These are phyloP conservation scores for Byssochlamys sp. DNA, from an alignment of 2,329 filamentous ascomycete species.

Conservation along the genomic window DNA sequence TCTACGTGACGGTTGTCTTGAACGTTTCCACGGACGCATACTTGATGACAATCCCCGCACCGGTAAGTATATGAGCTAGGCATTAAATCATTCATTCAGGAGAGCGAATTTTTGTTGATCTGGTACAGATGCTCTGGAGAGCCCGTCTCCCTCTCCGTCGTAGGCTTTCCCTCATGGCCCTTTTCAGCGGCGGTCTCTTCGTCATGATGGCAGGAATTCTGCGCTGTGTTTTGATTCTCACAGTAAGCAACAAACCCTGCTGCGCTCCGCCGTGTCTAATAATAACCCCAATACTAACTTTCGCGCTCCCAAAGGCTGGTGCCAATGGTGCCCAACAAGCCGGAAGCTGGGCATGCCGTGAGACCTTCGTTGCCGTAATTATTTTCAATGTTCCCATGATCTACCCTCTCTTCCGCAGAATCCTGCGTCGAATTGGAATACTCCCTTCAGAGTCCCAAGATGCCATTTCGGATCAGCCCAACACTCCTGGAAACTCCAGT, in stretches of 20 bases:
- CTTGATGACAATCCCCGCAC: conserved; percentile 46
- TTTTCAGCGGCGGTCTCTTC: conserved; percentile 49
- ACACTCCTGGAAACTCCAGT: conserved; percentile 9
- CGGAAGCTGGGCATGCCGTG: conserved; percentile 37
- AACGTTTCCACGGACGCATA: conserved; percentile 52
- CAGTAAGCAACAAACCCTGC: conserved; percentile 14
- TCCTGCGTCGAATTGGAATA: conserved; percentile 16
- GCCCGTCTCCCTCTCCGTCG: conserved; percentile 42
- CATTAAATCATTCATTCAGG: conserved; percentile 15
- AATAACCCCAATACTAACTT: not conserved
- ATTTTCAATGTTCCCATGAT: conserved; percentile 37
- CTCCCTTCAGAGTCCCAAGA: conserved; percentile 14
- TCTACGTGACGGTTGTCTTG: conserved; percentile 44
- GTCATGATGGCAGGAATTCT: conserved; percentile 48
- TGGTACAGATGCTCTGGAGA: conserved; percentile 43
- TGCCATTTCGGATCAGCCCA: conserved; percentile 15
- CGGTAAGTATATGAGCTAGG: not conserved
- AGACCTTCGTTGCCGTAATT: conserved; percentile 39
- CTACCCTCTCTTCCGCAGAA: conserved; percentile 25
- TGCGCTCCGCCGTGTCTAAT: not conserved
- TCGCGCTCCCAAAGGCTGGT: conserved; percentile 16
- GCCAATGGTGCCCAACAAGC: conserved; percentile 32
- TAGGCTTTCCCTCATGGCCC: conserved; percentile 44
- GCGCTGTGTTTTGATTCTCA: conserved; percentile 44
- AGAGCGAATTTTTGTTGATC: not conserved